Percentiles rank a stretch among this genome's conserved stretches.
These are phyloP conservation scores for Brassica hybrid DNA, from an alignment of 441 rosid genomes.

Conservation along the genomic window DNA sequence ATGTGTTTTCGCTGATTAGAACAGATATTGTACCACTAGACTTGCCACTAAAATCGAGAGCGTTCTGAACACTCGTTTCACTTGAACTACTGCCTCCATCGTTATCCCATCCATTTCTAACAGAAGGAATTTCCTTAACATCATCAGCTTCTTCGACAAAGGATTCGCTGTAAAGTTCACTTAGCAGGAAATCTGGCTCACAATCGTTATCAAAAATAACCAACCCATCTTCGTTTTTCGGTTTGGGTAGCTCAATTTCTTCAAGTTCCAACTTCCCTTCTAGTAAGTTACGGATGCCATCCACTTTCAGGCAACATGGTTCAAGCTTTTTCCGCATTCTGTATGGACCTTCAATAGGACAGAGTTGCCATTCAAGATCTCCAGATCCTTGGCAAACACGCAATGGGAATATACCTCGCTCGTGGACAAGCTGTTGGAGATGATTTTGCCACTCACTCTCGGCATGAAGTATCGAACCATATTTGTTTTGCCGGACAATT, in stretches of 20 bases:
- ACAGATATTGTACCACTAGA: conserved; percentile 64
- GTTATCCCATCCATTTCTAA: conserved; percentile 69
- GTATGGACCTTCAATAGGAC: conserved; percentile 97
- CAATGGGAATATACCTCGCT: conserved; percentile 88
- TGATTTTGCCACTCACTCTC: conserved; percentile 98
- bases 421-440: conserved; percentile 94
- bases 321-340: conserved; percentile 99
- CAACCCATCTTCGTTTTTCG: conserved; percentile 54
- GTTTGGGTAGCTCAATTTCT: conserved; percentile 58
- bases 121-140: conserved; percentile 48
- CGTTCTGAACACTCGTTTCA: conserved; percentile 86
- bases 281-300: conserved; percentile 74
- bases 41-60: conserved; percentile 81
- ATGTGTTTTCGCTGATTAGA: conserved; percentile 67
- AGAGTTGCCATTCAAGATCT: conserved; percentile 95
- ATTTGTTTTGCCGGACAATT: conserved; percentile 97
- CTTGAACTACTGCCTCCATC: conserved; percentile 70
- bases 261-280: conserved; percentile 69
- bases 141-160: conserved; percentile 51
- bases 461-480: conserved; percentile 98
- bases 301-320: conserved; percentile 72
- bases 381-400: conserved; percentile 53
- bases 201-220: conserved; percentile 60
- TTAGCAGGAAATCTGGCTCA: conserved; percentile 55
- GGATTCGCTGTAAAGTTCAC: conserved; percentile 59